Percentiles rank a stretch among this genome's conserved stretches.
Conservation (phyloP, 2,329 filamentous ascomycete genomes). For the Metarhizium sp. region DNA sequence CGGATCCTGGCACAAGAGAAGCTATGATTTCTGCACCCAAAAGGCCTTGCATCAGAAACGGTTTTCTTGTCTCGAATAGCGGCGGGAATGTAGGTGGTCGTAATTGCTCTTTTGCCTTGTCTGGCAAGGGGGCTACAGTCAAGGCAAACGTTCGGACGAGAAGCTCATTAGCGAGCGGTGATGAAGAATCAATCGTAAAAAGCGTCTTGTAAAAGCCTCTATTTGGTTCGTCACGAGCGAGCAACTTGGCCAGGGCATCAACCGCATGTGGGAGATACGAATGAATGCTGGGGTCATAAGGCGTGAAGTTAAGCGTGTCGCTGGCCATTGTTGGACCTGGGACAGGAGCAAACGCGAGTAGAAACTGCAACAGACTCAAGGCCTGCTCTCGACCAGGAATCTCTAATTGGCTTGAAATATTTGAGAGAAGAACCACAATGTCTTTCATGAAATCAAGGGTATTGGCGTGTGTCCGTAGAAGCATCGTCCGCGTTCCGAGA, state of each 20-base stretch:
- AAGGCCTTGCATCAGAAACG: conserved; percentile 85
- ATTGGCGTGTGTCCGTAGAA: conserved; percentile 73
- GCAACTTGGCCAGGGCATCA: conserved; percentile 81
- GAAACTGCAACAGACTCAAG: conserved; percentile 74
- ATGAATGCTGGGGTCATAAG: conserved; percentile 73
- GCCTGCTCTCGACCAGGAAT: conserved; percentile 83
- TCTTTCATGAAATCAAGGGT: conserved; percentile 98
- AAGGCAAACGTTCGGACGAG: conserved; percentile 81
- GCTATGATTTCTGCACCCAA: conserved; percentile 83
- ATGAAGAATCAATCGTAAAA: conserved; percentile 61
- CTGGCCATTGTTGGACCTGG: conserved; percentile 54
- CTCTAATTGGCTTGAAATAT: conserved; percentile 71
- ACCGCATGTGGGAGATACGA: conserved; percentile 84
- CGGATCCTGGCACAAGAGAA: conserved; percentile 61
- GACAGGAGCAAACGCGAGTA: conserved; percentile 80
- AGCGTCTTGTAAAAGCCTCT: conserved; percentile 74
- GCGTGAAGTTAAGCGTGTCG: conserved; percentile 61
- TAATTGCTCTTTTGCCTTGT: conserved; percentile 41
- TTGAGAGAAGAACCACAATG: conserved; percentile 78
- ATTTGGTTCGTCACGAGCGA: conserved; percentile 91
- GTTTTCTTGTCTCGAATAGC: conserved; percentile 74
- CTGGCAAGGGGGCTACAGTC: conserved; percentile 76
- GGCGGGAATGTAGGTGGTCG: conserved; percentile 52
- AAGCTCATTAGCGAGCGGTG: conserved; percentile 62
- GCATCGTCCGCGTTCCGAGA: conserved; percentile 79